Evolutionary conservation across 257 asterid species (phyloP), one percentile per base, ranked within the genome.

Genomic region (Schizonepeta tenuifolia): DNA sequence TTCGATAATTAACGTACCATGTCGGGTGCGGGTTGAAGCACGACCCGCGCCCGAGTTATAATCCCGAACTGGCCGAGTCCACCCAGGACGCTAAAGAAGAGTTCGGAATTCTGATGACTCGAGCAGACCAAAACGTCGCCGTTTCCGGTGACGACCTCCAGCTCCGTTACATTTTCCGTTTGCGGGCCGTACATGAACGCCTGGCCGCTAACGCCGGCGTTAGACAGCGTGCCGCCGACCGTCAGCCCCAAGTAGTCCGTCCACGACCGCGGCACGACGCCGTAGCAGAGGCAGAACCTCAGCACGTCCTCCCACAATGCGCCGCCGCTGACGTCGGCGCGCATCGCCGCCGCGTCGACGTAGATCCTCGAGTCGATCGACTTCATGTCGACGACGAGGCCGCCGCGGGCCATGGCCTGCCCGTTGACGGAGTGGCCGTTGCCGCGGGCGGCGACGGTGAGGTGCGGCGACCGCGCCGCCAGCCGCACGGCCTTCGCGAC

Each of bases 361-460:
- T 77, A 69, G 63, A 84, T 78, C 14, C 22, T 21, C 26, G 73
- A 33, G 0, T 67, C 82, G 59, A 89, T 15, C 8, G 96, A 71
- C 38, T 69, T 83, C 96, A 89, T 94, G 70, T 87, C 95, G 64
- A 94, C 65, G 76, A 87, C 85, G 2, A 91, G 74, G 20, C 97
- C 98, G 1, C 80, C 80, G 83, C 86, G 85, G 81, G 97, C 97
- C 95, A 88, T 86, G 51, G 99, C 86, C 75, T 94, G 99, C 46
- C 99, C 99, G 95, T 88, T 86, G 83, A 89, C 81, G 50, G 97
- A 88, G 82, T 91, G 99, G 26, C 99, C 97, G 90, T 95, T 95
- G 26, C 99, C 99, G 69, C 93, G 86, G 54, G 99, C 98, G 3
- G 99, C 93, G 20, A 92, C 96, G 74, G 98, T 84, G 47, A 95